phyloP scores from a whole-genome alignment of 495 filamentous ascomycete species.

The Parachaetomium inaequale region DNA sequence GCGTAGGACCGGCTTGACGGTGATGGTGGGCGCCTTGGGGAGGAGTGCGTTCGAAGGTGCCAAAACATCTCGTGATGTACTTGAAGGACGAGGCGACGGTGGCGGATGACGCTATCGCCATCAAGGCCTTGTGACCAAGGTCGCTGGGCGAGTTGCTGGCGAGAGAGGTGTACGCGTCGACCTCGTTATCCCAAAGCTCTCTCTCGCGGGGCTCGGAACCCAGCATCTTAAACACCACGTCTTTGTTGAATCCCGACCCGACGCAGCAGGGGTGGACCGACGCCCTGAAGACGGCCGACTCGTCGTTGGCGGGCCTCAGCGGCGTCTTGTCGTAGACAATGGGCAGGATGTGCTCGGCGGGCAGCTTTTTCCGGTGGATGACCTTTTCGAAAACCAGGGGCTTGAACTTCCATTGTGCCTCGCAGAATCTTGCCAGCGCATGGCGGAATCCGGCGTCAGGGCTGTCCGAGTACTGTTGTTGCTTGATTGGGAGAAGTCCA shows the following conservation, averaged over 20 bases:
- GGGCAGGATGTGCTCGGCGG: neutral
- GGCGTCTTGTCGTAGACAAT: neutral
- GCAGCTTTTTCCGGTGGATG: neutral
- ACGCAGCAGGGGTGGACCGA: neutral
- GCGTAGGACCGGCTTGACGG: no score
- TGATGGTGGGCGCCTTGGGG: no score
- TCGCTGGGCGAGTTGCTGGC: neutral
- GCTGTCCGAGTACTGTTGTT: no score
- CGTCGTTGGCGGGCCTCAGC: neutral
- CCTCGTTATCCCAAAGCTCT: neutral
- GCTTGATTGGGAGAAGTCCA: no score
- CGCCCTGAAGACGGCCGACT: neutral
- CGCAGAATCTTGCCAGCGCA: neutral
- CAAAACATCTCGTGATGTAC: neutral
- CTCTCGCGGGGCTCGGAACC: neutral
- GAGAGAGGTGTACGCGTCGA: neutral
- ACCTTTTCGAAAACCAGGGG: neutral
- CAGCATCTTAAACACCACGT: neutral
- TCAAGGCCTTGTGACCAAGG: neutral
- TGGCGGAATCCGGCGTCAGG: neutral
- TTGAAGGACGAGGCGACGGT: neutral
- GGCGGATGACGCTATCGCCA: neutral
- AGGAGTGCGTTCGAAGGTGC: neutral
- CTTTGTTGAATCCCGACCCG: neutral
- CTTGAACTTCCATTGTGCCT: conserved; percentile 2